These are phyloP conservation scores for Ganoderma lucidum DNA, from an alignment of 1,284 basidiomycete genomes.

Conservation along the genomic window DNA sequence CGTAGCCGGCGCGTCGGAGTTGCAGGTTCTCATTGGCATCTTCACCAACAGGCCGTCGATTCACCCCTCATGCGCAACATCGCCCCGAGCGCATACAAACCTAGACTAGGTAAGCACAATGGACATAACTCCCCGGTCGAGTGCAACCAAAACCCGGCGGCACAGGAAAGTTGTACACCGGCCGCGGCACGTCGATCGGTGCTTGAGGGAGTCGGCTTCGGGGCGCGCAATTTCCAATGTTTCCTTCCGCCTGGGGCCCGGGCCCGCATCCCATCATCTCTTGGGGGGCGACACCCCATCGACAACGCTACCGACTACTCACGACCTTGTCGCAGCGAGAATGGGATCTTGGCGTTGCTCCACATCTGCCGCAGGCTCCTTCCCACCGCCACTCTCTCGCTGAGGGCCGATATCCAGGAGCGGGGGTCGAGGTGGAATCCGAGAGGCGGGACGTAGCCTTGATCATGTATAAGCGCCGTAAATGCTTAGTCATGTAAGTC, in stretches of 20 bases:
- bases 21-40: no score
- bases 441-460: no score
- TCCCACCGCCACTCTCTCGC: no score
- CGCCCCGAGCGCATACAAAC: background rate
- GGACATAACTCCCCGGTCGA: background rate
- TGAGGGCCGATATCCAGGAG: no score
- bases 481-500: no score
- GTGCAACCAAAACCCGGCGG: background rate
- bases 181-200: slow-evolving; percentile 50
- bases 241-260: slow-evolving; percentile 43
- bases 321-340: slow-evolving; percentile 22
- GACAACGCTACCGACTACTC: background rate
- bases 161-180: slow-evolving; percentile 52
- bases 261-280: slow-evolving; percentile 42
- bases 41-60: no score
- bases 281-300: no score
- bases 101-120: background rate
- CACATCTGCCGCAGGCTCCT: slow-evolving; percentile 44
- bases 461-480: no score
- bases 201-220: slow-evolving; percentile 56
- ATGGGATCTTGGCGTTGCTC: slow-evolving; percentile 38
- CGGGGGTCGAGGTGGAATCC: no score
- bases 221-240: slow-evolving; percentile 60
- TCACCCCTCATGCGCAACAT: no score
- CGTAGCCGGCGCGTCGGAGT: no score